Percentiles rank a stretch among this genome's conserved stretches.
phyloP scores from a whole-genome alignment of 2,329 filamentous ascomycete genomes.

The Trichothecium roseum region DNA sequence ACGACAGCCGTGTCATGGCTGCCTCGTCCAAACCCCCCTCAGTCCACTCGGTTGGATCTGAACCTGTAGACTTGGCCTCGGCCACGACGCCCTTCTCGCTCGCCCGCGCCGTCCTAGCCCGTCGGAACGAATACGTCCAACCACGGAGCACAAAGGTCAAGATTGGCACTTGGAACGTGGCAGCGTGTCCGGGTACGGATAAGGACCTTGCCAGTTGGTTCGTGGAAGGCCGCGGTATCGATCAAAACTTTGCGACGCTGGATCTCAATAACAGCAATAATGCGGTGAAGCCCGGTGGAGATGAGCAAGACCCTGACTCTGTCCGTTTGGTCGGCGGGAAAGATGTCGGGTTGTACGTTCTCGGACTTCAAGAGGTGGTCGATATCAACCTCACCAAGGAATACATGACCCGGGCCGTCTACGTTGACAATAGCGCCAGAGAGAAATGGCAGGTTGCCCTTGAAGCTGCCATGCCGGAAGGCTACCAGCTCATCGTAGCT shows the following conservation, averaged over 20 bases:
- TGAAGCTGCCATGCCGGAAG: conserved; percentile 60
- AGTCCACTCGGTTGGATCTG: conserved; percentile 22
- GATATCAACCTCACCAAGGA: conserved; percentile 73
- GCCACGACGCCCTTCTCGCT: conserved; percentile 41
- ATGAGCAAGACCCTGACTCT: conserved; percentile 28
- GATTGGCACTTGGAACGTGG: conserved; percentile 93
- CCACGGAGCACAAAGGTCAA: conserved; percentile 72
- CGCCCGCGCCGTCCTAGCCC: conserved; percentile 57
- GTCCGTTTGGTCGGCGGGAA: conserved; percentile 44
- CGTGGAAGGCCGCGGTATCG: conserved; percentile 61
- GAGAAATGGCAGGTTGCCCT: conserved; percentile 75
- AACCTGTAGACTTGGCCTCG: conserved; percentile 32
- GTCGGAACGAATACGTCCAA: conserved; percentile 69
- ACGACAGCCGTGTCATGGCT: conserved; percentile 11
- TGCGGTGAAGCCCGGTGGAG: conserved; percentile 25
- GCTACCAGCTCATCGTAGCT: conserved; percentile 66
- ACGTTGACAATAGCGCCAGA: conserved; percentile 59
- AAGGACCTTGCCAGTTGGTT: conserved; percentile 88
- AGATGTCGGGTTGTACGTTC: conserved; percentile 78
- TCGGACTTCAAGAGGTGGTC: conserved; percentile 87
- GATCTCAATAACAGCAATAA: conserved; percentile 29
- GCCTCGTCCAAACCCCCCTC: conserved; percentile 17
- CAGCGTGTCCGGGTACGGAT: conserved; percentile 72
- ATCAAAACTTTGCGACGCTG: conserved; percentile 49
- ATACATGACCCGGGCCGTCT: conserved; percentile 56